Evolutionary conservation across 2,329 filamentous ascomycete genomes (phyloP), one percentile per base, ranked within the genome.

Genomic region (Nectriaceae sp.): DNA sequence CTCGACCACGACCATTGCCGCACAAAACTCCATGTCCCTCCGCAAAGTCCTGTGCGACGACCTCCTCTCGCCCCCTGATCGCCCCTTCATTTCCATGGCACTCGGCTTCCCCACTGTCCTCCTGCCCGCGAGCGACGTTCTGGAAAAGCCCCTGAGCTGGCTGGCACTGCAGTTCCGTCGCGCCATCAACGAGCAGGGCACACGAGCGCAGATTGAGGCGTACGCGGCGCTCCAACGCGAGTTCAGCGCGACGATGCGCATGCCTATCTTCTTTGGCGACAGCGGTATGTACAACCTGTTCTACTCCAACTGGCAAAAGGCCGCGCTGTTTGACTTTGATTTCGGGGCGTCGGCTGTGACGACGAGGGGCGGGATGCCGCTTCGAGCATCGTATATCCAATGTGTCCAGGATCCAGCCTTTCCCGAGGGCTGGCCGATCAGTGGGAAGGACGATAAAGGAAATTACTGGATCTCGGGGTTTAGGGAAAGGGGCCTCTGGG

Each of bases 291-390:
- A 64, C 29, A 47, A 65, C 42, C 18, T 70, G 6, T 61, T 54
- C 16, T 64, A 60, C 43, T 64, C 65, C 3, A 69, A 70, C 53
- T 70, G 66, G 66, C 40, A 45, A 44, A 65, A 66, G 53, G 61
- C 64, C 3, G 13, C 5, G 1, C 5, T 47, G 2, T 47, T 43
- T 13, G 20, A 31, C 4, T 26, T 39, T 19, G 46, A 47, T 8
- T 47, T 44, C 26, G 8, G 10, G 10, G 26, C 26, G 15, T 8
- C 26, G 10, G 15, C 26, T 31, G 26, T 31, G 10, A 31, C 8
- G 26, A 31, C 8, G 26, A 8, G 26, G 15, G 26, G 15, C 26
- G 15, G 10, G 15, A 15, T 15, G 10, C 15, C 15, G 26, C 15
- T 10, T 31, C 26, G 10, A 8, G 8, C 26, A 15, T 31, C 15